Conservation (phyloP, 2,329 filamentous ascomycete genomes). For the Phialophora verrucosa region DNA sequence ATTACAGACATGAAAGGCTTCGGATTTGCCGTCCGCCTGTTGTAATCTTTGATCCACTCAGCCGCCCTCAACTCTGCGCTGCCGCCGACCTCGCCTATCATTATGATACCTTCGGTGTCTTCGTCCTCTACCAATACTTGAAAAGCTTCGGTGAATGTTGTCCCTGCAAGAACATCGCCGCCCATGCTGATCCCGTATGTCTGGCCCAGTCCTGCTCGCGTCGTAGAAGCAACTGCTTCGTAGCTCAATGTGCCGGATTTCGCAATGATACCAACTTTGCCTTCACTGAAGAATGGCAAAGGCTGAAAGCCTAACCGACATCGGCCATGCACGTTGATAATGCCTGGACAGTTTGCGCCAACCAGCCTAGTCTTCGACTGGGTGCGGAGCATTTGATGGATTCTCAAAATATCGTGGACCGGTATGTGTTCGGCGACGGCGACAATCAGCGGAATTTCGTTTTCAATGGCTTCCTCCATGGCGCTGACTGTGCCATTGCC, state of each 20-base stretch:
- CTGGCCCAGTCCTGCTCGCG: slow-evolving; percentile 75
- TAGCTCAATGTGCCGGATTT: slow-evolving; percentile 82
- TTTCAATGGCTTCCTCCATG: slow-evolving; percentile 80
- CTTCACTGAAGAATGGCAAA: slow-evolving; percentile 71
- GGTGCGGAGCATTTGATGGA: slow-evolving; percentile 72
- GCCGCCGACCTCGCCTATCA: slow-evolving; percentile 76
- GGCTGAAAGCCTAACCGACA: slow-evolving; percentile 80
- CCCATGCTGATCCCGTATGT: slow-evolving; percentile 79
- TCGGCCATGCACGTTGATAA: slow-evolving; percentile 73
- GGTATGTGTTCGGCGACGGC: slow-evolving; percentile 82
- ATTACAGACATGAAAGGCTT: slow-evolving; percentile 79
- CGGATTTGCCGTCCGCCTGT: slow-evolving; percentile 60
- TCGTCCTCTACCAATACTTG: slow-evolving; percentile 69
- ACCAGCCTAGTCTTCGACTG: slow-evolving; percentile 75
- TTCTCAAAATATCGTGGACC: slow-evolving; percentile 75
- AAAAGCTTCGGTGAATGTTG: slow-evolving; percentile 73
- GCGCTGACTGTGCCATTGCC: slow-evolving; percentile 74
- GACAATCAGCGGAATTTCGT: slow-evolving; percentile 77
- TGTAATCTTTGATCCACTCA: slow-evolving; percentile 73
- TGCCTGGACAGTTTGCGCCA: slow-evolving; percentile 80
- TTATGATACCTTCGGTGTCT: slow-evolving; percentile 72
- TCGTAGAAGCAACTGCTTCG: slow-evolving; percentile 76
- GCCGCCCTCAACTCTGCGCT: slow-evolving; percentile 73
- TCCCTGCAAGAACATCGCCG: slow-evolving; percentile 75
- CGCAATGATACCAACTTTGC: slow-evolving; percentile 75